Percentiles rank a stretch among this genome's conserved stretches.
These are phyloP conservation scores for Phytophthora uliginosa DNA, from an alignment of 352 stramenopile genomes.

Conservation along the genomic window DNA sequence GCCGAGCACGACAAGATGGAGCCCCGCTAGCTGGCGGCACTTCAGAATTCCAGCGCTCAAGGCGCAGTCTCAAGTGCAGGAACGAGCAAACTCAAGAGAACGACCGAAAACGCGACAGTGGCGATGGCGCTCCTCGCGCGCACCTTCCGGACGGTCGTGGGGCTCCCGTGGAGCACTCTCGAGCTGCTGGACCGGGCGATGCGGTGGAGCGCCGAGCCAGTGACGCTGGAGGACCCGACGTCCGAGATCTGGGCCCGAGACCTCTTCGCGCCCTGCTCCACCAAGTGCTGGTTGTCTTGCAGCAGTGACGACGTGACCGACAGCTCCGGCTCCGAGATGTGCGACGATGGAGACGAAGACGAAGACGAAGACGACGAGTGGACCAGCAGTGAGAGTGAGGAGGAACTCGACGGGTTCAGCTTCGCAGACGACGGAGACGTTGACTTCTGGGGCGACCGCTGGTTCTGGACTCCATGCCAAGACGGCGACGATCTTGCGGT, in stretches of 20 bases:
- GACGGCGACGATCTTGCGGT: not conserved
- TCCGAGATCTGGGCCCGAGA: conserved; percentile 33
- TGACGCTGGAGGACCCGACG: conserved; percentile 1
- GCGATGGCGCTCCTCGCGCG: conserved; percentile 35
- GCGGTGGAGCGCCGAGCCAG: conserved; percentile 21
- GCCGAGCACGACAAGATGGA: conserved; percentile 4
- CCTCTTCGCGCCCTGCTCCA: conserved; percentile 28
- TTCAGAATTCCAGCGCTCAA: conserved; percentile 27
- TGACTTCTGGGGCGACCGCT: conserved; percentile 31
- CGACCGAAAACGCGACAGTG: conserved; percentile 24
- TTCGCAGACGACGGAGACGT: conserved; percentile 20
- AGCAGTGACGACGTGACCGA: conserved; percentile 25
- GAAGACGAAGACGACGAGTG: conserved; percentile 29
- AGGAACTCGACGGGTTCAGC: conserved; percentile 27
- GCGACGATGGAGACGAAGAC: conserved; percentile 25
- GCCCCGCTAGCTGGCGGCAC: conserved; percentile 6
- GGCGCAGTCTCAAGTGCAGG: not conserved
- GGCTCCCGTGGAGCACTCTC: conserved; percentile 26
- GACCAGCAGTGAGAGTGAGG: conserved; percentile 29
- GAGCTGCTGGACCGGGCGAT: conserved; percentile 21
- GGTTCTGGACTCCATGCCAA: conserved; percentile 21
- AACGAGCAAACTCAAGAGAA: conserved; percentile 25
- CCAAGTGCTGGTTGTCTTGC: conserved; percentile 10
- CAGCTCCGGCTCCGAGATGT: conserved; percentile 34
- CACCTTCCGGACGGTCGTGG: conserved; percentile 24